A percentile compares a stretch with the other conserved stretches of the same genome.
phyloP scores from a whole-genome alignment of 805 yeast genomes.

The Hyphopichia homilentoma region DNA sequence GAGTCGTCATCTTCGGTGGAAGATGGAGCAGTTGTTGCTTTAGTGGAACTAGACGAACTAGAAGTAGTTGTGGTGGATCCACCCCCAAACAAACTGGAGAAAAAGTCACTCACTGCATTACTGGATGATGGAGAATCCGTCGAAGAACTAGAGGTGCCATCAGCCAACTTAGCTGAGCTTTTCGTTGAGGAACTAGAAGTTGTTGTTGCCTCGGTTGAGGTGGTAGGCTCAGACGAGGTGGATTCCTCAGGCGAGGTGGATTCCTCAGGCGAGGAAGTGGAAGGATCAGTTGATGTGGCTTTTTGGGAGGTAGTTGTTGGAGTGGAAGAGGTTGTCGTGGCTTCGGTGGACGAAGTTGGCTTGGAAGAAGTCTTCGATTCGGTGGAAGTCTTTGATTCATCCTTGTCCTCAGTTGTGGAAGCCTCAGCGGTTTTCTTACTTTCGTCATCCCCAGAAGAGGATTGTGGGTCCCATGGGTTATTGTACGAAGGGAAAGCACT shows the following conservation, averaged over 20 bases:
- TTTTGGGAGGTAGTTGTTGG: constrained; percentile 1
- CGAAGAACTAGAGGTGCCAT: neutral
- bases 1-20: constrained; percentile 4
- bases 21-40: constrained; percentile 1
- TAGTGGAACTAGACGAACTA: too few relatives aligned
- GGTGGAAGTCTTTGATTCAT: too few relatives aligned
- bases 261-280: constrained; percentile 1
- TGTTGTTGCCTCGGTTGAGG: constrained; percentile 1
- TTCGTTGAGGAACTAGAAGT: constrained; percentile 2
- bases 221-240: constrained; percentile 1
- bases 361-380: neutral
- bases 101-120: too few relatives aligned
- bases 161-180: too few relatives aligned
- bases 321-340: constrained; percentile 1
- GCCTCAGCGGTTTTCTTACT: too few relatives aligned
- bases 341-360: constrained; percentile 2
- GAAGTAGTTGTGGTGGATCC: too few relatives aligned
- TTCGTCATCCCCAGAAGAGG: too few relatives aligned
- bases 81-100: too few relatives aligned
- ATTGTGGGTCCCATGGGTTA: too few relatives aligned
- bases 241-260: neutral
- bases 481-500: too few relatives aligned
- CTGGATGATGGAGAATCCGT: constrained; percentile 1
- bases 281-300: neutral
- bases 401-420: too few relatives aligned